Base-by-base conservation (phyloP, 768 basidiomycete genomes). In the Phaffia tasmanica region DNA sequence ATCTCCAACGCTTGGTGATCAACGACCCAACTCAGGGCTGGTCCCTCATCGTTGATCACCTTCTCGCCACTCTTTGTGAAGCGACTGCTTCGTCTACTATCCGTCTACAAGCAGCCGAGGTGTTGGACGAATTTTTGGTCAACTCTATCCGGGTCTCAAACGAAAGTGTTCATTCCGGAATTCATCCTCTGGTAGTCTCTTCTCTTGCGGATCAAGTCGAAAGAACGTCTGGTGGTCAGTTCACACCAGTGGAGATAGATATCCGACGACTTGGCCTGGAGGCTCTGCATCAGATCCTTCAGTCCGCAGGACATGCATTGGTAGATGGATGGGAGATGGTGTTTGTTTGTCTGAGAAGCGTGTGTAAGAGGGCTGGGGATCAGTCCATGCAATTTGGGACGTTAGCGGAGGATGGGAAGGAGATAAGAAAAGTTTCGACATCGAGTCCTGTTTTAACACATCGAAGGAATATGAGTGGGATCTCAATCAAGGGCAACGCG, bases 301-400 rank as follows among this genome's bases (percentile, higher is more conserved):
- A 97, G 74, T 84, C 85, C 0, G 88, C 89, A 0, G 94, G 89
- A 0, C 91, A 97, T 75, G 91, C 90, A 0, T 80, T 99, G 1
- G 83, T 92, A 9, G 83, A 87, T 18, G 94, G 95, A 0, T 99
- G 94, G 94, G 86, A 87, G 71, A 86, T 81, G 0, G 90, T 97
- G 71, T 97, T 98, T 75, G 83, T 86, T 70, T 92, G 97, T 83
- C 80, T 99, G 7, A 84, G 84, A 51, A 90, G 88, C 67, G 89
- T 95, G 14, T 97, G 92, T 75, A 49, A 46, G 55, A 62, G 56
- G 27, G 56, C 25, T 57, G 27, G 27, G 25, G 19, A 29, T 2
- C 56, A 57, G 56, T 32, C 56, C 25, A 27, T 42, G 8, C 49
- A 62, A 47, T 8, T 51, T 7, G 48, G 23, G 3, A 50, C 48